A percentile compares a stretch with the other conserved stretches of the same genome.
phyloP scores from a whole-genome alignment of 768 basidiomycete genomes.

The Tylopilus subfusipes region DNA sequence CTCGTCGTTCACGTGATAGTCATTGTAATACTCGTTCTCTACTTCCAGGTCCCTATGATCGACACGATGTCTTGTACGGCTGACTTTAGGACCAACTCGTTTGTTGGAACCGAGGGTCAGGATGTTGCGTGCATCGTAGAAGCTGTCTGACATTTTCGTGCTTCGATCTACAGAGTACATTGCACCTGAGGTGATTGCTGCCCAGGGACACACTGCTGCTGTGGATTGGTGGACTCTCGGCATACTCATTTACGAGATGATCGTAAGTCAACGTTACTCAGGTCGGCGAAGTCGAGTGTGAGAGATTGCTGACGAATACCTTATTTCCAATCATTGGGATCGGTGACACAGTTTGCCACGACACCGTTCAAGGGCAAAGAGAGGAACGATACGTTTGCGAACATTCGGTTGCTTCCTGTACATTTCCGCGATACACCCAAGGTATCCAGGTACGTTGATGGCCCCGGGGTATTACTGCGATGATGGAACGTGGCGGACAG shows the following conservation, averaged over 20 bases:
- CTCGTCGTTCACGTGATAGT: constrained; percentile 1
- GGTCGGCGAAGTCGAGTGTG: constrained; percentile 14
- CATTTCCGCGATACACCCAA: constrained; percentile 83
- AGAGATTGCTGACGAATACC: constrained; percentile 32
- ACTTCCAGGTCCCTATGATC: constrained; percentile 75
- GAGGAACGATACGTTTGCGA: constrained; percentile 93
- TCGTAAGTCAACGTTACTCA: constrained; percentile 59
- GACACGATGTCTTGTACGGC: constrained; percentile 98
- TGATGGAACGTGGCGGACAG: constrained; percentile 39
- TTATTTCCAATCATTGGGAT: constrained; percentile 22
- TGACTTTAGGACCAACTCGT: constrained; percentile 97
- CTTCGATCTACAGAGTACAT: constrained; percentile 77
- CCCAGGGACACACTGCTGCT: constrained; percentile 93
- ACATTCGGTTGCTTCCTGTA: constrained; percentile 85
- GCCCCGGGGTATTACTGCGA: not conserved
- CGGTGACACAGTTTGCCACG: constrained; percentile 75
- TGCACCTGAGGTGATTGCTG: constrained; percentile 97
- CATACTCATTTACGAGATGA: constrained; percentile 98
- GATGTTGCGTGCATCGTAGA: constrained; percentile 11
- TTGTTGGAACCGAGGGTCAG: constrained; percentile 97
- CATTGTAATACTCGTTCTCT: constrained; percentile 6
- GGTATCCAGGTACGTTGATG: constrained; percentile 59
- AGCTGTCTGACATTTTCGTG: constrained; percentile 15
- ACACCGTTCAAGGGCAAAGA: constrained; percentile 98
- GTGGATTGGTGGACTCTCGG: constrained; percentile 99